Base-by-base conservation (phyloP, 2,329 filamentous ascomycete genomes). In the Clarireedia paspali region DNA sequence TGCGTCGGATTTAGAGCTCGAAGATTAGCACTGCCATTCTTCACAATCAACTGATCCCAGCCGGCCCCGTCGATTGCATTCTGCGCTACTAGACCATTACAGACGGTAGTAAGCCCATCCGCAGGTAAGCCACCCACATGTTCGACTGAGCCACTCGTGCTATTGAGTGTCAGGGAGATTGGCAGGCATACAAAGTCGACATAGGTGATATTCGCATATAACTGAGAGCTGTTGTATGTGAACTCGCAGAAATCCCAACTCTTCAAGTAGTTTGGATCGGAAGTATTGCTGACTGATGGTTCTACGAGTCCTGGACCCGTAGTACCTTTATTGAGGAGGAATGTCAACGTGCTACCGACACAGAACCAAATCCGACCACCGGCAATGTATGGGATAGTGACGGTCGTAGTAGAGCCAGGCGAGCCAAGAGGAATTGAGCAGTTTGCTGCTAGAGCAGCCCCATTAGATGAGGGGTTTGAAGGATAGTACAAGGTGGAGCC, bases 331-430 rank as follows among this genome's bases (percentile, higher is more conserved):
- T 90, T 90, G 52, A 90, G 70, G 10, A 81, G 73, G 70, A 91
- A 91, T 1, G 77, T 82, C 48, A 91, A 75, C 30, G 77, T 78
- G 49, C 71, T 72, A 60, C 79, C 80, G 56, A 80, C 74, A 54
- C 77, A 82, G 70, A 89, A 87, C 83, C 85, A 91, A 67, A 91
- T 81, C 56, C 88, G 79, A 2, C 81, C 86, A 36, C 87, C 87
- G 3, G 80, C 84, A 24, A 90, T 77, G 59, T 83, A 83, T 14
- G 87, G 88, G 59, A 91, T 82, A 1, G 79, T 84, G 27, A 88
- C 74, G 2, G 74, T 81, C 23, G 73, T 79, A 0, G 79, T 81
- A 47, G 75, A 72, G 7, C 87, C 86, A 0, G 83, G 76, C 0
- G 75, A 73, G n/a, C 85, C 85, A 4, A 91, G 74, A 0, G 74